These are phyloP conservation scores for Phylloporus rhodoxanthus DNA, from an alignment of 768 basidiomycete species.

Conservation along the genomic window DNA sequence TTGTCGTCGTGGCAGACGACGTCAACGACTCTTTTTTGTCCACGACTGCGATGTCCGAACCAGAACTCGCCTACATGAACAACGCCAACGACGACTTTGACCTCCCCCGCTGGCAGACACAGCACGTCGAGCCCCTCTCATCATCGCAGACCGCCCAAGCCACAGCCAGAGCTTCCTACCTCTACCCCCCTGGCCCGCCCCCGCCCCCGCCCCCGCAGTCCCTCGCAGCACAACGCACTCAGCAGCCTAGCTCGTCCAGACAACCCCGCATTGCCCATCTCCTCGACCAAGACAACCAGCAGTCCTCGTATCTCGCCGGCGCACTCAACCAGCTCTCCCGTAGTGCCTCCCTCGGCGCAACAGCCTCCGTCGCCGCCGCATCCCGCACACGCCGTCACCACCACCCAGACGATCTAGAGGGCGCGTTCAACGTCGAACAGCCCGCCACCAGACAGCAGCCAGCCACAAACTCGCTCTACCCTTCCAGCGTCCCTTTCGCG, in stretches of 20 bases:
- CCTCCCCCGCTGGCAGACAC: slow-evolving; percentile 52
- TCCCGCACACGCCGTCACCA: slow-evolving; percentile 59
- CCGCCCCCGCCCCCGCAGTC: slow-evolving; percentile 48
- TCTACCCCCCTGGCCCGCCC: slow-evolving; percentile 37
- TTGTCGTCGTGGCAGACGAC: slow-evolving; percentile 17
- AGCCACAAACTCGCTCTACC: slow-evolving; percentile 45
- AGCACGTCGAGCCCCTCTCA: slow-evolving; percentile 41
- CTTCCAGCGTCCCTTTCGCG: slow-evolving; percentile 47
- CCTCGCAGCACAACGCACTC: slow-evolving; percentile 41
- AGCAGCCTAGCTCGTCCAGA: slow-evolving; percentile 39
- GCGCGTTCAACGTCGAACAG: slow-evolving; percentile 39
- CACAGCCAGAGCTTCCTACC: slow-evolving; percentile 45
- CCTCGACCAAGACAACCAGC: slow-evolving; percentile 57
- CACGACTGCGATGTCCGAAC: slow-evolving; percentile 53
- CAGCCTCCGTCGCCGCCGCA: slow-evolving; percentile 34
- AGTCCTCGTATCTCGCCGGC: slow-evolving; percentile 44
- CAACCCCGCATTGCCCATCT: slow-evolving; percentile 64
- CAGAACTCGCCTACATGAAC: slow-evolving; percentile 68
- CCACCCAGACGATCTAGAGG: slow-evolving; percentile 63
- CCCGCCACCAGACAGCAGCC: slow-evolving; percentile 30
- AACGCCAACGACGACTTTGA: slow-evolving; percentile 80
- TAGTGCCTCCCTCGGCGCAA: slow-evolving; percentile 58
- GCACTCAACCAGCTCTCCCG: slow-evolving; percentile 52
- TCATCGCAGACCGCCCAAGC: slow-evolving; percentile 58
- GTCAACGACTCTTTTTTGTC: slow-evolving; percentile 1